phyloP scores from a whole-genome alignment of 2,329 filamentous ascomycete genomes.

The Penicillium freii region DNA sequence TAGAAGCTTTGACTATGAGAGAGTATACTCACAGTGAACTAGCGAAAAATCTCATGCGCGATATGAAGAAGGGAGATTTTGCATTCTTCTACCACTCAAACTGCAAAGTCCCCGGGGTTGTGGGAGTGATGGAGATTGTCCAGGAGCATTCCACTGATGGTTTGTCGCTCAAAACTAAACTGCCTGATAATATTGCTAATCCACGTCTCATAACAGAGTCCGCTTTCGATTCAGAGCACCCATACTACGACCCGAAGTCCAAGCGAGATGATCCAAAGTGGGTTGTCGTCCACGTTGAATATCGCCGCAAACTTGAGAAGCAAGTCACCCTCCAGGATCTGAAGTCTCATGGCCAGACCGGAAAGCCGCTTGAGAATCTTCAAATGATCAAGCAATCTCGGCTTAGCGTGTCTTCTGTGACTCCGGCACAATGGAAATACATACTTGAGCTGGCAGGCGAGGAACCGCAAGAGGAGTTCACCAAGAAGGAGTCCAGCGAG shows the following conservation, averaged over 20 bases:
- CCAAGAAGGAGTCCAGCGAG: conserved; percentile 4
- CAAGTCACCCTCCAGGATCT: conserved; percentile 71
- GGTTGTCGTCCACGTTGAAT: conserved; percentile 86
- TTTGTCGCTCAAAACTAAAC: conserved; percentile 43
- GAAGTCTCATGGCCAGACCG: conserved; percentile 60
- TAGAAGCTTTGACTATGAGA: not conserved
- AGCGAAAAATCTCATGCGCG: conserved; percentile 84
- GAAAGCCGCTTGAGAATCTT: conserved; percentile 65
- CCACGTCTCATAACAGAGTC: conserved; percentile 50
- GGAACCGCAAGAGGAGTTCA: conserved; percentile 21
- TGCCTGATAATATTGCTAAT: conserved; percentile 10
- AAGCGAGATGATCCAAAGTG: conserved; percentile 70
- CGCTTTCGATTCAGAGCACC: conserved; percentile 67
- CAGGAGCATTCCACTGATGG: conserved; percentile 77
- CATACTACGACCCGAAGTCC: conserved; percentile 82
- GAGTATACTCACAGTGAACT: conserved; percentile 22
- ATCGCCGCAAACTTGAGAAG: conserved; percentile 74
- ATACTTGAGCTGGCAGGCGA: conserved; percentile 46
- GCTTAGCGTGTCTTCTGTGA: conserved; percentile 67
- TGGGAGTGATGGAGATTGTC: conserved; percentile 85
- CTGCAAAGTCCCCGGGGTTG: conserved; percentile 84
- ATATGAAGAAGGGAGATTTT: conserved; percentile 87
- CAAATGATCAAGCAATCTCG: conserved; percentile 80
- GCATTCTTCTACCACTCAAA: conserved; percentile 98
- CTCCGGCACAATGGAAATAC: conserved; percentile 48